phyloP scores from a whole-genome alignment of 345 rosid species.

The Camelina hispida region DNA sequence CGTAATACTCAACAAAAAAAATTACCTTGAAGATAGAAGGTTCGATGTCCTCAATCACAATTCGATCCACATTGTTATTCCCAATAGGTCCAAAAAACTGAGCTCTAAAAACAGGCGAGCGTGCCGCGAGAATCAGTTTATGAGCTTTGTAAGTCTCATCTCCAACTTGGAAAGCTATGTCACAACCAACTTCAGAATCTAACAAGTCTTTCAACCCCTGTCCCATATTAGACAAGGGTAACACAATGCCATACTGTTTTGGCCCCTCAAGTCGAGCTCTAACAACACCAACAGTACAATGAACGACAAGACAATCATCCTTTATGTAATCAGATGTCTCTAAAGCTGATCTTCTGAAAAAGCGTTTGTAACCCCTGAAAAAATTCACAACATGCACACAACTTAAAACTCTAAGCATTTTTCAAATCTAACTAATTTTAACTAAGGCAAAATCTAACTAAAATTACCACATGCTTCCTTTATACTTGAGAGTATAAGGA shows the following conservation, averaged over 20 bases:
- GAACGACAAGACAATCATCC: slow-evolving; percentile 79
- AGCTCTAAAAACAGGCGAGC: slow-evolving; percentile 93
- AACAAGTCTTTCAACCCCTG: slow-evolving; percentile 67
- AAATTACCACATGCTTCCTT: slow-evolving; percentile 94
- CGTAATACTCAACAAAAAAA: slow-evolving; percentile 21
- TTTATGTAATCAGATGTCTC: slow-evolving; percentile 84
- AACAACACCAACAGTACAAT: slow-evolving; percentile 94
- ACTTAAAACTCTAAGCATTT: neutral
- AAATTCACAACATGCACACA: neutral
- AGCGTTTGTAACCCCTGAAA: slow-evolving; percentile 95
- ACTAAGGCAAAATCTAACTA: too few relatives aligned
- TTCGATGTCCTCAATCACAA: slow-evolving; percentile 71
- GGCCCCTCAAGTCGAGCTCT: slow-evolving; percentile 77
- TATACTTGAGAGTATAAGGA: slow-evolving; percentile 79
- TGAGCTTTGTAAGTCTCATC: slow-evolving; percentile 85
- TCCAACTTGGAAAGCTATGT: slow-evolving; percentile 73
- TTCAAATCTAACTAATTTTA: too few relatives aligned
- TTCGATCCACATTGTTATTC: slow-evolving; percentile 57
- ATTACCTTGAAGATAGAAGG: slow-evolving; percentile 88
- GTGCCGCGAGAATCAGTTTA: slow-evolving; percentile 85
- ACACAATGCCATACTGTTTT: slow-evolving; percentile 58
- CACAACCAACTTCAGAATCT: slow-evolving; percentile 79
- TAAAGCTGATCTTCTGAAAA: slow-evolving; percentile 67
- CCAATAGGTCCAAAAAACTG: slow-evolving; percentile 93
- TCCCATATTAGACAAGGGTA: slow-evolving; percentile 82